Evolutionary conservation across 106 monocot genomes (phyloP), one percentile per base, ranked within the genome.

Genomic region (Allium fistulosum): DNA sequence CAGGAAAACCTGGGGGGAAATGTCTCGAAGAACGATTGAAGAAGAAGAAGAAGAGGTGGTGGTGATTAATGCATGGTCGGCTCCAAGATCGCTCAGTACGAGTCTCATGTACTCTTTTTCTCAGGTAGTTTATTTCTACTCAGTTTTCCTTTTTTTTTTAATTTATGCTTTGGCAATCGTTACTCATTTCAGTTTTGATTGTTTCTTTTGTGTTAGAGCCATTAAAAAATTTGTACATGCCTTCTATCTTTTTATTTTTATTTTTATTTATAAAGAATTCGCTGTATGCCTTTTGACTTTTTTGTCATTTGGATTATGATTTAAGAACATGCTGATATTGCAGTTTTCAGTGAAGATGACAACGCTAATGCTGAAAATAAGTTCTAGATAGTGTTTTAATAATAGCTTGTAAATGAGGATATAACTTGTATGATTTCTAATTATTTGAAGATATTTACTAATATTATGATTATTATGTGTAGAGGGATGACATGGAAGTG

Each of bases 51-150:
- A 48, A 53, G 80, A 78, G 69, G 77, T 75, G 53, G 65, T 78
- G 74, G 88, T 92, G 63, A 96, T 96, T 74, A 84, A 92, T 64
- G 75, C 74, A 11, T 96, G 96, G 96, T 96, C 91, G 17, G 85
- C 88, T 46, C 91, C 96, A 9, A 74, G 96, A 49, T 96, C 96
- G 45, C 91, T 96, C 78, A 96, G 96, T 79, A 96, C 96, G 48
- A 86, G 91, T 72, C 88, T 96, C 80, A 92, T 92, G 96, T 96
- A 96, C 82, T 96, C 96, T 63, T 96, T 96, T 71, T 79, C 96
- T 50, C 91, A 96, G 92, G 96, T 96, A 37, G 37, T 37, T 37
- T 37, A 37, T 37, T 37, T 37, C 37, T 37, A 37, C 37, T 37
- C 37, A 37, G 37, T 37, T 37, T 37, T 1, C 37, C 5, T 37